Evolutionary conservation across 768 basidiomycete species (phyloP), one percentile per base, ranked within the genome.

Genomic region (Jaapia argillacea): DNA sequence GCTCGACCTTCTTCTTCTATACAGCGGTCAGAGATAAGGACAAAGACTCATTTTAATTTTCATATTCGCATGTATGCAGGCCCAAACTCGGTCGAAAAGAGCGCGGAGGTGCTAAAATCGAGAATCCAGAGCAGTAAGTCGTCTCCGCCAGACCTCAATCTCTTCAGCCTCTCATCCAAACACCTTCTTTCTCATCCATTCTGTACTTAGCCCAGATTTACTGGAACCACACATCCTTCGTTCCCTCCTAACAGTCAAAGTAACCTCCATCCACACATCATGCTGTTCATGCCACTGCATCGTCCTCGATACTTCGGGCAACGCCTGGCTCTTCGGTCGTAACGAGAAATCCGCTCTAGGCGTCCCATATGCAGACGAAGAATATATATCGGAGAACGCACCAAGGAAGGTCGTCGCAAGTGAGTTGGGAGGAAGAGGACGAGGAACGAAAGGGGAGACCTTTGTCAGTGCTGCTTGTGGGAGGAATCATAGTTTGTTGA

Each of bases 281-380:
- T 86, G 85, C 52, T 72, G 67, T 6, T 77, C 77, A 5, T 89
- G 85, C 55, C 86, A 91, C 57, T 81, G 75, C 52, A 76, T 91
- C 33, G 78, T 70, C 12, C 59, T 92, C 48, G 85, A 87, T 64
- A 51, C 72, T 20, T 72, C 81, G 42, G 91, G 90, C 5, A 71
- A 75, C 28, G 94, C 91, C 6, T 92, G 89, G 81, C 61, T 97
- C 52, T 88, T 93, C 57, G 94, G 94, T 5, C 79, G 90, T 42
- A 90, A 89, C 61, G 77, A 76, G 31, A 79, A 70, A 45, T 67
- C 74, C 45, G 74, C 75, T 35, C 70, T 91, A 3, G 85, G 86
- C n/a, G 63, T 78, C 6, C 53, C 73, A 12, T 68, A 64, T 22
- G 66, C 69, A 46, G 75, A 76, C 45, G 69, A 53, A 28, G 62